Base-by-base conservation (phyloP, 345 rosid species). In the Eucalyptus sp. region DNA sequence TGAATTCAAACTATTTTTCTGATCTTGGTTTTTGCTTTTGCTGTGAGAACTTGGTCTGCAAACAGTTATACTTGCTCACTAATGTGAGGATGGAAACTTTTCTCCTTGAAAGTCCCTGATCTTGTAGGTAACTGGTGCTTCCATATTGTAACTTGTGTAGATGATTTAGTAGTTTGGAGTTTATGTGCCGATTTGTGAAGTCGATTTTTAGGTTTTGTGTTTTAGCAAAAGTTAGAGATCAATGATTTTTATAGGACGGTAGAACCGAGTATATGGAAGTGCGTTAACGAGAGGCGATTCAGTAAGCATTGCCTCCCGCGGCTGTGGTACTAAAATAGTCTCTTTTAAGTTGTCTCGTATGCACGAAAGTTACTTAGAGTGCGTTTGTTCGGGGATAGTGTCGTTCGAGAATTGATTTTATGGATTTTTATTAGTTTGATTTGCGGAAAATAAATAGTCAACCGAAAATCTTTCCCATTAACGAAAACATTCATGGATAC, bases 381-480 rank as follows among this genome's bases (percentile, higher is more conserved):
- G 56, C 24, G 2, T 52, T 52, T 52, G 56, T 52, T 52, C 56
- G 24, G 56, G 56, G 0, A 1, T 52, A 52, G 58, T 52, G 58
- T 52, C 4, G 0, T 52, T 52, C 0, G 58, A 52, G 58, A 52
- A 0, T 52, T 52, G 58, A 52, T 18, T 52, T 52, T 1, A 0
- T 18, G 58, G 58, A 7, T 18, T 52, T 7, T 52, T 52, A 52
- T 52, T 52, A 52, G 24, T 52, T 52, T 52, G 58, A 0, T 3
- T 52, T 52, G 58, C 1, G 2, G 1, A 17, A 51, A 17, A 51
- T 52, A 2, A 52, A 9, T 7, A 52, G 24, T 18, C 24, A 52
- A 52, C 1, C 0, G 10, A 52, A 18, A 52, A 52, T 52, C 58
- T 52, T 52, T 18, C 58, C 10, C 0, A 0, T 52, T 7, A 52